Percentiles rank a stretch among this genome's conserved stretches.
phyloP scores from a whole-genome alignment of 164 flowering plant species.

The Cinnamomum chago region DNA sequence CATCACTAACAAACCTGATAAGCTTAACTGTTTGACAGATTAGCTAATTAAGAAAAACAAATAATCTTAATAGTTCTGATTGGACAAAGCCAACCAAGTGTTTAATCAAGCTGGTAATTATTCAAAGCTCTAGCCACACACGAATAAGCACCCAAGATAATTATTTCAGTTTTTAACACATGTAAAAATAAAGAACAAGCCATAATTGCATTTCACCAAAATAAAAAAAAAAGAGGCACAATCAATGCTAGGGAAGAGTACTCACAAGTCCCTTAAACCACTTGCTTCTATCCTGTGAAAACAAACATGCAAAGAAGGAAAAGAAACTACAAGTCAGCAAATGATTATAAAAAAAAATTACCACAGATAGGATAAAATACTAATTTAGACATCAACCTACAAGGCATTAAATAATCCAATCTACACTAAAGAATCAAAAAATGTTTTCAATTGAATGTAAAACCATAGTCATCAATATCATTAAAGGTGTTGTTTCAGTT shows the following conservation, averaged over 20 bases:
- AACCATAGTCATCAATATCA: no score
- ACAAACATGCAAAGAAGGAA: background rate
- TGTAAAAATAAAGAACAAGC: background rate
- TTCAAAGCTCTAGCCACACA: no score
- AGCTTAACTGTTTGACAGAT: background rate
- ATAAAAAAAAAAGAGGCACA: background rate
- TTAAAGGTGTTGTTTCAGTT: no score
- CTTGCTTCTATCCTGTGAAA: slow-evolving; percentile 48
- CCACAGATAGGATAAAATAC: no score
- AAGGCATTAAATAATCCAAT: no score
- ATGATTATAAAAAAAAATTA: no score
- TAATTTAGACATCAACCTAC: no score
- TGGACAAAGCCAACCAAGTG: background rate
- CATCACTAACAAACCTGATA: no score
- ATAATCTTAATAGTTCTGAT: no score
- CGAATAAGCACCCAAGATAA: no score
- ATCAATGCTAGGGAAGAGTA: slow-evolving; percentile 1
- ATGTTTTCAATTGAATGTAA: no score
- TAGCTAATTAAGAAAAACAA: background rate
- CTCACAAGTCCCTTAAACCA: slow-evolving; percentile 68
- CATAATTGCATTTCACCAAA: background rate
- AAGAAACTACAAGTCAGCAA: background rate
- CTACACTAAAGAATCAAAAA: no score
- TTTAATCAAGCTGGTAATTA: background rate
- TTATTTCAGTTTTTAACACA: background rate